Conservation (phyloP, 2,329 filamentous ascomycete genomes). For the Metarhizium humberi region DNA sequence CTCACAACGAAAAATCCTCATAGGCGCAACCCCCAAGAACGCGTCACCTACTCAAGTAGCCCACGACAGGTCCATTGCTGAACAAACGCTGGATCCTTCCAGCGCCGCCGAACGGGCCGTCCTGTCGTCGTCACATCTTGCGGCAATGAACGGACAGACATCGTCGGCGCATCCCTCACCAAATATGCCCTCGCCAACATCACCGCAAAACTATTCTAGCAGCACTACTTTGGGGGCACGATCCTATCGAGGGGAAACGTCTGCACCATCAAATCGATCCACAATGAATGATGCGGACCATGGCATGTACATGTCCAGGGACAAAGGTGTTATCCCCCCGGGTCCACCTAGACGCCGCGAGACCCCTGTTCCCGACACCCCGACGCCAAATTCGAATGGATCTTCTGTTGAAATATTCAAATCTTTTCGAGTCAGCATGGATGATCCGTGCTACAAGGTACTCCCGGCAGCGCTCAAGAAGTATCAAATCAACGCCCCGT, state of each 20-base stretch:
- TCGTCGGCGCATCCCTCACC: conserved; percentile 49
- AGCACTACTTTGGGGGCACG: conserved; percentile 51
- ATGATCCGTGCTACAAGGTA: conserved; percentile 96
- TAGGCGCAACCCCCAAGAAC: conserved; percentile 65
- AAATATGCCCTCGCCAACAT: conserved; percentile 63
- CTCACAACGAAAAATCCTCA: conserved; percentile 65
- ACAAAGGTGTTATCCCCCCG: conserved; percentile 15
- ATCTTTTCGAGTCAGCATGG: conserved; percentile 94
- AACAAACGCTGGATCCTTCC: conserved; percentile 58
- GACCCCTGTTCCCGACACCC: conserved; percentile 54
- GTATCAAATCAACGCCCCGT: conserved; percentile 96
- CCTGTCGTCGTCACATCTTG: conserved; percentile 58
- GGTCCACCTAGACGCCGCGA: conserved; percentile 47
- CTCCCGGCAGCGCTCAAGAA: conserved; percentile 91
- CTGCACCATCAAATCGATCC: conserved; percentile 42
- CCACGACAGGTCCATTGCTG: conserved; percentile 56
- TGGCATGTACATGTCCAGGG: conserved; percentile 18
- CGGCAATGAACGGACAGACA: conserved; percentile 58
- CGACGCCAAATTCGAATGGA: conserved; percentile 46
- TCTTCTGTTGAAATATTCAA: conserved; percentile 92
- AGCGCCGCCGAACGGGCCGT: conserved; percentile 59
- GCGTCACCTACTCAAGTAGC: conserved; percentile 64
- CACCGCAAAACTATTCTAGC: conserved; percentile 46
- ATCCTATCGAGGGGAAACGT: conserved; percentile 49
- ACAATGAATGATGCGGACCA: conserved; percentile 45